Evolutionary conservation across 768 basidiomycete genomes (phyloP).

Genomic region (Chalciporus piperatus): DNA sequence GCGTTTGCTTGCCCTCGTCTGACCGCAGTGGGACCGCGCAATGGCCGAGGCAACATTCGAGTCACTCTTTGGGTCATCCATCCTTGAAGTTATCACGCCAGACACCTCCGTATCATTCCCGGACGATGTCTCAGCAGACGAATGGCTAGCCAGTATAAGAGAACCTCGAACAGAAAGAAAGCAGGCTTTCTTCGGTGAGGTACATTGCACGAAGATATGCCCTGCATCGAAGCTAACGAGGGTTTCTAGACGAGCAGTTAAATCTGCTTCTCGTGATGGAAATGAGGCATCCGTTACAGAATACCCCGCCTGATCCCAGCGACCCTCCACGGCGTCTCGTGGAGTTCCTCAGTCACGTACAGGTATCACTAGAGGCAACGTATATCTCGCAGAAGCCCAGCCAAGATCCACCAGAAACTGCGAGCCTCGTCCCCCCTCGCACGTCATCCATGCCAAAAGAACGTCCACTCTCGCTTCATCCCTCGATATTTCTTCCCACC

Average conservation of each 20-base stretch:
- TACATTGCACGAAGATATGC: slow-evolving; percentile 13
- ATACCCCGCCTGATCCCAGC: slow-evolving; percentile 19
- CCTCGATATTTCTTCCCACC: slow-evolving; percentile 73
- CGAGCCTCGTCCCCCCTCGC: slow-evolving; percentile 50
- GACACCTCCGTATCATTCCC: slow-evolving; percentile 64
- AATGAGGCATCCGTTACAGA: slow-evolving; percentile 33
- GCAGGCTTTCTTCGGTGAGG: slow-evolving; percentile 75
- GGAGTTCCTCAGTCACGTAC: slow-evolving; percentile 62
- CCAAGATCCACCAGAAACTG: slow-evolving; percentile 36
- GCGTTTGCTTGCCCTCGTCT: neutral
- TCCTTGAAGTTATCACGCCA: slow-evolving; percentile 63
- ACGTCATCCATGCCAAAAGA: slow-evolving; percentile 43
- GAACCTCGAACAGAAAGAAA: slow-evolving; percentile 48
- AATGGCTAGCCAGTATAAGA: slow-evolving; percentile 54
- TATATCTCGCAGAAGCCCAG: slow-evolving; percentile 59
- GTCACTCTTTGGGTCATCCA: slow-evolving; percentile 56
- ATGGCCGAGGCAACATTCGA: slow-evolving; percentile 50
- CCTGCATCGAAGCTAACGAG: slow-evolving; percentile 14
- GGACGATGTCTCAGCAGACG: slow-evolving; percentile 40
- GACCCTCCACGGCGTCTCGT: slow-evolving; percentile 42
- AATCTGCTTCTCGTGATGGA: slow-evolving; percentile 45
- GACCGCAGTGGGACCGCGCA: neutral
- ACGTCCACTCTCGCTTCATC: slow-evolving; percentile 40
- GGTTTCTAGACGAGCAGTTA: slow-evolving; percentile 53
- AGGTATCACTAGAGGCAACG: slow-evolving; percentile 78